phyloP scores from a whole-genome alignment of 2,329 filamentous ascomycete genomes.

The Nectriaceae sp. region DNA sequence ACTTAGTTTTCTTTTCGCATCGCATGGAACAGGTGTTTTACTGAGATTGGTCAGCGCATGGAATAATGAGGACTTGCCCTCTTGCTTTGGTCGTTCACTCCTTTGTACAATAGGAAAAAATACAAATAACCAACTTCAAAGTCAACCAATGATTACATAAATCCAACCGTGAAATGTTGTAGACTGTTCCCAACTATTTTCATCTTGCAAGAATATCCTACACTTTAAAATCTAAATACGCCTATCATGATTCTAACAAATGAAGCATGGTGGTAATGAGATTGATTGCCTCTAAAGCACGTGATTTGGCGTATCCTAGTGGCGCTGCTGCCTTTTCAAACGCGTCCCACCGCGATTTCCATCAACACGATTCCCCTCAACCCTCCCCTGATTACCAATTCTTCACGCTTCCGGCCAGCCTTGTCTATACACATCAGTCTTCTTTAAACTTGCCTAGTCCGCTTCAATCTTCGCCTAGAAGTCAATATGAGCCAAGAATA shows the following conservation, averaged over 20 bases:
- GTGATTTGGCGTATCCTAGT: conserved; percentile 40
- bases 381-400: conserved; percentile 15
- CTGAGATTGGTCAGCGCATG: not conserved
- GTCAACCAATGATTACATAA: too few relatives aligned
- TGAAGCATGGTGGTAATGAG: not conserved
- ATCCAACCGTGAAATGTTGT: too few relatives aligned
- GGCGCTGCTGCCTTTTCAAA: conserved; percentile 30
- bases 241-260: conserved; percentile 13
- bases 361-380: conserved; percentile 22
- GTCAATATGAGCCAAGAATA: conserved; percentile 53
- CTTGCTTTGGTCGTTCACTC: conserved; percentile 15
- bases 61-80: conserved; percentile 5
- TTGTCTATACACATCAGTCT: not conserved
- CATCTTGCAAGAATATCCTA: too few relatives aligned
- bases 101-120: conserved; percentile 20
- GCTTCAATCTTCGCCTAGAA: not conserved
- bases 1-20: conserved; percentile 13
- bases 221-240: too few relatives aligned
- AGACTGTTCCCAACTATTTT: too few relatives aligned
- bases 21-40: conserved; percentile 17
- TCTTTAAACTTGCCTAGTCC: not conserved
- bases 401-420: not conserved
- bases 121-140: too few relatives aligned
- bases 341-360: conserved; percentile 37
- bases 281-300: conserved; percentile 21